These are phyloP conservation scores for Arxiozyma telluris DNA, from an alignment of 1,139 yeast species.

Conservation along the genomic window DNA sequence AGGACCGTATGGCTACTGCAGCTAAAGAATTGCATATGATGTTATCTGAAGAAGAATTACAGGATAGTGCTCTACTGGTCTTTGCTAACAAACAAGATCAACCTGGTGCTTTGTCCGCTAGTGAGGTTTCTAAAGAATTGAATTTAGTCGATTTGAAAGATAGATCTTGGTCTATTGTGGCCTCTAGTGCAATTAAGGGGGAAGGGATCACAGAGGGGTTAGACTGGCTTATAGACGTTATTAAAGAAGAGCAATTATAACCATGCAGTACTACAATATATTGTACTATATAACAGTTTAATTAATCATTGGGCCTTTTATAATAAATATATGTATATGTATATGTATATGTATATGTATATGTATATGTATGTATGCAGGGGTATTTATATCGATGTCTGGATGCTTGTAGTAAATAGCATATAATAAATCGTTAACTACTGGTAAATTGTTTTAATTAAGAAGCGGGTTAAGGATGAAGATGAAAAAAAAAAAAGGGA, in stretches of 20 bases:
- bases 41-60: slow-evolving; percentile 87
- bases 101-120: slow-evolving; percentile 89
- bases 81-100: slow-evolving; percentile 98
- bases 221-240: slow-evolving; percentile 95
- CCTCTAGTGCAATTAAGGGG: slow-evolving; percentile 91
- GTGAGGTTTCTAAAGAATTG: slow-evolving; percentile 85
- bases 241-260: slow-evolving; percentile 78
- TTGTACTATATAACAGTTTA: background rate
- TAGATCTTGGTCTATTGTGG: slow-evolving; percentile 96
- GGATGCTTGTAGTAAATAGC: too few relatives aligned
- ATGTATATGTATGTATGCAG: too few relatives aligned
- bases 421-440: too few relatives aligned
- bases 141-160: slow-evolving; percentile 83
- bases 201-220: slow-evolving; percentile 94
- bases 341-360: background rate
- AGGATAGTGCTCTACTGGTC: slow-evolving; percentile 82
- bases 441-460: too few relatives aligned
- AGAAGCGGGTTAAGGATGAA: too few relatives aligned
- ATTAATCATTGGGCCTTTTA: background rate
- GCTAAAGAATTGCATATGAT: slow-evolving; percentile 82
- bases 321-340: background rate
- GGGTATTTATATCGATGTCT: too few relatives aligned
- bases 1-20: slow-evolving; percentile 82
- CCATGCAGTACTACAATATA: background rate
- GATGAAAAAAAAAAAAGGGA: too few relatives aligned